Percentiles rank a stretch among this genome's conserved stretches.
Conservation (phyloP, 1,139 yeast species). For the Pichia sp. region DNA sequence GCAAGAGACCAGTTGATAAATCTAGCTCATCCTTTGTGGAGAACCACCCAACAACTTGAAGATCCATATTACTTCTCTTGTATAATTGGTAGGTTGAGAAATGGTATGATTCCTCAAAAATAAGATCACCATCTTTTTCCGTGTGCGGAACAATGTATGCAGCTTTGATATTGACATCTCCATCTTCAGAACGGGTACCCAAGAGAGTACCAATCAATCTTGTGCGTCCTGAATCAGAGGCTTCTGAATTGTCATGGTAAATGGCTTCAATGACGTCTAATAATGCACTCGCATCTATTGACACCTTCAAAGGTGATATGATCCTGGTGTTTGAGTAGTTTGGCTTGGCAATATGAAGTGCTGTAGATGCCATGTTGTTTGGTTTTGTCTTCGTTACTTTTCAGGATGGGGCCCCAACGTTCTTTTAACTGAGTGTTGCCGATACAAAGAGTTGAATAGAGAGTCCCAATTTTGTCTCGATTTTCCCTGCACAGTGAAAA, state of each 20-base stretch:
- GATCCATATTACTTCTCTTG: conserved; percentile 77
- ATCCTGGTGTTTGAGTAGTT: conserved; percentile 46
- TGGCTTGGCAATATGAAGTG: conserved; percentile 61
- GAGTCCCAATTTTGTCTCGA: neutral
- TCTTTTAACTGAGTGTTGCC: no score
- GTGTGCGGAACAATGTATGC: conserved; percentile 82
- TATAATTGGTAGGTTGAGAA: conserved; percentile 67
- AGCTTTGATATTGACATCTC: conserved; percentile 68
- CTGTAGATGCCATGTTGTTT: conserved; percentile 27
- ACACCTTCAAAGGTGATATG: conserved; percentile 41
- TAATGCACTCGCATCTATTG: conserved; percentile 65
- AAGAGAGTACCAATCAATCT: conserved; percentile 80
- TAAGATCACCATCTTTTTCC: conserved; percentile 71
- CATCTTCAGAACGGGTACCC: conserved; percentile 83
- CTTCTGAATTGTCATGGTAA: conserved; percentile 40
- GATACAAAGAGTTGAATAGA: no score
- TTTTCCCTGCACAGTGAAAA: conserved; percentile 10
- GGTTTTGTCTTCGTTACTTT: neutral
- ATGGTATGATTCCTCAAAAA: conserved; percentile 72
- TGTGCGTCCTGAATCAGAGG: conserved; percentile 34
- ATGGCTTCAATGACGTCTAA: conserved; percentile 65
- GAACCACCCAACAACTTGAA: conserved; percentile 84
- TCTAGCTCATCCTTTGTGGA: conserved; percentile 66
- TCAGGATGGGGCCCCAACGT: no score
- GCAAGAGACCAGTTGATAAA: conserved; percentile 75